A percentile compares a stretch with the other conserved stretches of the same genome.
These are phyloP conservation scores for Ceratobasidium sp. DNA, from an alignment of 1,284 basidiomycete genomes.

Conservation along the genomic window DNA sequence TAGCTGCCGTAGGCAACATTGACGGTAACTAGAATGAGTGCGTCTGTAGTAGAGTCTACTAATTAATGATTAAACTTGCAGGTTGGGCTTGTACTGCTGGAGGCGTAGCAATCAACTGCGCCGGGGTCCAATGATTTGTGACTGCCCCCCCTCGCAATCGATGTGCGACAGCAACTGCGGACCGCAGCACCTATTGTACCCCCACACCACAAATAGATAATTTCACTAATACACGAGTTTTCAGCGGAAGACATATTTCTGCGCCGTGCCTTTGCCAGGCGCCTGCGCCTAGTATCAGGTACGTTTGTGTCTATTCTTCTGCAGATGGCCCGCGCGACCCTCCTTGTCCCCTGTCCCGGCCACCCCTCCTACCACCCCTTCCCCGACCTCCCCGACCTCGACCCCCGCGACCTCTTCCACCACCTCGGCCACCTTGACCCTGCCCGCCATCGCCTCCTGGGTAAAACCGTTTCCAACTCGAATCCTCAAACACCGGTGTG, in stretches of 20 bases:
- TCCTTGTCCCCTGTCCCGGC: background rate
- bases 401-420: slow-evolving; percentile 3
- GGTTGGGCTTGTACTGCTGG: slow-evolving; percentile 27
- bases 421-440: background rate
- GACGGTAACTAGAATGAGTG: slow-evolving; percentile 1
- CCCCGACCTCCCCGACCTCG: no score
- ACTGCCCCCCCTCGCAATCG: background rate
- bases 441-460: background rate
- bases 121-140: background rate
- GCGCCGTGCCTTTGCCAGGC: background rate
- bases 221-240: background rate
- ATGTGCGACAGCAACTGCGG: background rate
- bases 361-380: background rate
- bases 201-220: slow-evolving; percentile 22
- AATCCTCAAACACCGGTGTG: slow-evolving; percentile 13
- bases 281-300: background rate
- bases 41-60: background rate
- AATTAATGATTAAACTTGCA: background rate
- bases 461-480: slow-evolving; percentile 37
- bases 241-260: background rate
- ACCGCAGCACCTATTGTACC: slow-evolving; percentile 16
- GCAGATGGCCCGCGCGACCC: background rate
- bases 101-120: slow-evolving; percentile 32
- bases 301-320: background rate
- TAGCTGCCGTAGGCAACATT: slow-evolving; percentile 37